A percentile compares a stretch with the other conserved stretches of the same genome.
phyloP scores from a whole-genome alignment of 176 grass and related monocot genomes.

The Carex scoparia region DNA sequence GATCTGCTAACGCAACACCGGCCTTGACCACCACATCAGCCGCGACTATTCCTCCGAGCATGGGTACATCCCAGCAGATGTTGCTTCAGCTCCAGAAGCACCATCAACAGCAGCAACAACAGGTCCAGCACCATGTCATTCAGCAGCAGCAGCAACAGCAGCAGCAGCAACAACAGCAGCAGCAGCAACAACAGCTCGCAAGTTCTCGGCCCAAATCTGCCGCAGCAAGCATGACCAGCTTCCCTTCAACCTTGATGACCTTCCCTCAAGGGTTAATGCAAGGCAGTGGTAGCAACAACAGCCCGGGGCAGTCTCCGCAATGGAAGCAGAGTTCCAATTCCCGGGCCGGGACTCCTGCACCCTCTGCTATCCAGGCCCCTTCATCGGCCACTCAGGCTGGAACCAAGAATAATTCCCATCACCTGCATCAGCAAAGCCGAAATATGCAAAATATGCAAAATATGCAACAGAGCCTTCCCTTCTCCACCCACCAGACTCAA shows the following conservation, averaged over 20 bases:
- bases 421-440: slow-evolving; percentile 33
- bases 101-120: slow-evolving; percentile 24
- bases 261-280: slow-evolving; percentile 30
- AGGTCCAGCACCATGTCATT: slow-evolving; percentile 39
- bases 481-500: slow-evolving; percentile 59
- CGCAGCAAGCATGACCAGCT: slow-evolving; percentile 46
- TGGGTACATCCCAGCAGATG: slow-evolving; percentile 24
- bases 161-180: background rate
- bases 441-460: slow-evolving; percentile 6
- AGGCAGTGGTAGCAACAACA: slow-evolving; percentile 32
- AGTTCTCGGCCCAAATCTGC: slow-evolving; percentile 68
- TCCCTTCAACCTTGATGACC: slow-evolving; percentile 33
- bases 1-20: slow-evolving; percentile 30
- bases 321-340: slow-evolving; percentile 46
- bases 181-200: slow-evolving; percentile 48
- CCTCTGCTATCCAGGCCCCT: slow-evolving; percentile 24
- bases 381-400: slow-evolving; percentile 33
- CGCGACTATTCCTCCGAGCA: background rate
- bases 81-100: slow-evolving; percentile 51
- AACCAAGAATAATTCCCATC: slow-evolving; percentile 52
- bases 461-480: slow-evolving; percentile 45
- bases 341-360: slow-evolving; percentile 43
- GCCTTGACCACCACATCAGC: slow-evolving; percentile 2
- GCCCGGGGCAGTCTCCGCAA: slow-evolving; percentile 36
- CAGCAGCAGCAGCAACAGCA: slow-evolving; percentile 61